Base-by-base conservation (phyloP, 441 rosid species). In the Hura crepitans region DNA sequence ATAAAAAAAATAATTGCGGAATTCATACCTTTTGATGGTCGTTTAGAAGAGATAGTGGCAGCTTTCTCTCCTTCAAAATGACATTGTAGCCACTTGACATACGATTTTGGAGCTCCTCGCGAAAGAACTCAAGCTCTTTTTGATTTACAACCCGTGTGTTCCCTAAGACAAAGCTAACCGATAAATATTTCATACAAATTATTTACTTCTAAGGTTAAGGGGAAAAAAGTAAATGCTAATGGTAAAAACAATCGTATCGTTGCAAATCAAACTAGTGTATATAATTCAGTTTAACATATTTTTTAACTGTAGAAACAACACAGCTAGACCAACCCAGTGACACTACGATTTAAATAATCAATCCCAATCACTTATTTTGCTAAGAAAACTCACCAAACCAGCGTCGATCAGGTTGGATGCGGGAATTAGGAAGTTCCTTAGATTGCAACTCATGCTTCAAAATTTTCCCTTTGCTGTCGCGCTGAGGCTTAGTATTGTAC, bases 321-420 rank as follows among this genome's bases (percentile, higher is more conserved):
- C n/a, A n/a, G n/a, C n/a, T n/a, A 30, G 2, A n/a, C 8, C 13
- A 22, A 23, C 10, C 11, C 8, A n/a, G 2, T 50, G 22, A n/a
- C 22, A 50, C 10, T 15, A 51, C 13, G 56, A 5, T 9, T 6
- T 61, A 23, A n/a, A n/a, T 11, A 59, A 35, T 6, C 45, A 22
- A n/a, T n/a, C 4, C 7, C 22, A 10, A 45, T 15, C 13, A 60
- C 11, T 35, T 60, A 5, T 8, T 13, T 7, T 67, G 13, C 27
- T 13, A 35, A 69, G 51, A 3, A 13, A 53, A 75, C 89, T 10
- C 57, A 92, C 99, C 96, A 42, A 95, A 92, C 96, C 93, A 92
- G 61, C 97, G 86, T 62, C 95, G 87, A 74, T 95, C 98, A 0
- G 96, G 92, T 30, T 82, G 91, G 72, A 95, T 90, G 49, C 98